Base-by-base conservation (phyloP, 129 eudicot species). In the Saussurea involucrata region DNA sequence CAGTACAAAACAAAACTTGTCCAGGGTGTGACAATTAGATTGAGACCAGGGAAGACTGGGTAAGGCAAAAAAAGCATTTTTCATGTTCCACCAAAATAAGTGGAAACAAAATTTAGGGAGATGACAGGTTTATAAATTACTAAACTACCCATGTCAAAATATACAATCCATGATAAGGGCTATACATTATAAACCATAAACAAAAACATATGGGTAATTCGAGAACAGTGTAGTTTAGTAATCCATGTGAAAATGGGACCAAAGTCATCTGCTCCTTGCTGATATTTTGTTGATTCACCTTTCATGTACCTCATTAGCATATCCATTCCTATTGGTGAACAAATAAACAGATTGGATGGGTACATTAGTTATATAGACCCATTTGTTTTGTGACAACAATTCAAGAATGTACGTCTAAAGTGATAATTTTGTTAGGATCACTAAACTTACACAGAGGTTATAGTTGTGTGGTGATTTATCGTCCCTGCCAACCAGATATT, bases 401-500 rank as follows among this genome's bases (percentile, higher is more conserved):
- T 42, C 17, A 42, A 42, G n/a, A 44, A 44, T 44, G 2, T 42
- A 42, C 4, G 34, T 36, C 44, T 36, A 36, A 36, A 36, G 44
- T 17, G 21, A 49, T 49, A 15, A 5, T 49, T 49, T 46, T 46
- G 58, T 46, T 46, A 15, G 58, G 58, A 46, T 36, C 44, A 36
- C 9, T 36, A 49, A 49, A 5, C 18, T 46, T 46, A 49, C 60
- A 53, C 22, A 17, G 24, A 53, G 61, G 24, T 53, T 17, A 53
- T n/a, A n/a, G n/a, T n/a, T n/a, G n/a, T n/a, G 61, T 15, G 60
- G 60, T 49, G 60, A 17, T 49, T n/a, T 84, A 90, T 78, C 90
- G 83, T 24, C 89, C 81, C 60, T 80, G 89, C 96, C 96, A 91
- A 17, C 91, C 82, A 8, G 89, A 74, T 66, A 82, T 77, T 17